phyloP scores from a whole-genome alignment of 176 grass and related monocot genomes.

The Alopecurus myosuroides region DNA sequence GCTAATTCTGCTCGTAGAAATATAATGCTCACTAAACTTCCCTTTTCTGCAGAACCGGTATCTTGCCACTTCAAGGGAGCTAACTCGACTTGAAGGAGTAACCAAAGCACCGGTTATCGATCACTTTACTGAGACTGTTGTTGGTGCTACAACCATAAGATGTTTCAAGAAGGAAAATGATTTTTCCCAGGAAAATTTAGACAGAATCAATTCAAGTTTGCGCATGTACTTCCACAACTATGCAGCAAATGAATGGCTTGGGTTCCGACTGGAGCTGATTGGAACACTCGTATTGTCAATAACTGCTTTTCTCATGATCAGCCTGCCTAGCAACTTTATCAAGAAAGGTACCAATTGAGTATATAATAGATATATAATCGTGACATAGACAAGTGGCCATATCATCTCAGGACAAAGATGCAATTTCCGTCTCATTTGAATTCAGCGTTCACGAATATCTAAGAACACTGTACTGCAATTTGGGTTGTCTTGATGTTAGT shows the following conservation, averaged over 20 bases:
- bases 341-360: slow-evolving; percentile 55
- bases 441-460: neutral
- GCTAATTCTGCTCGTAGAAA: neutral
- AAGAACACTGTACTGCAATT: neutral
- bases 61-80: slow-evolving; percentile 70
- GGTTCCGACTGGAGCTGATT: slow-evolving; percentile 84
- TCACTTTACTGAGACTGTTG: slow-evolving; percentile 84
- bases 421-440: neutral
- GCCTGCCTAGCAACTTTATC: slow-evolving; percentile 76
- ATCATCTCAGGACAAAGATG: neutral
- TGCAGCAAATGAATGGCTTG: slow-evolving; percentile 84
- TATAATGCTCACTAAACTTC: neutral
- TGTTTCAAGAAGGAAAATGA: slow-evolving; percentile 74
- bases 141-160: slow-evolving; percentile 66
- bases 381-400: neutral
- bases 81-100: slow-evolving; percentile 76
- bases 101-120: slow-evolving; percentile 84
- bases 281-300: slow-evolving; percentile 69
- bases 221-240: slow-evolving; percentile 94
- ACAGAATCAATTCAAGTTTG: slow-evolving; percentile 75
- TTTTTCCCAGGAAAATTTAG: slow-evolving; percentile 60
- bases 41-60: slow-evolving; percentile 49
- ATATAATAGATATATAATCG: neutral
- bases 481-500: neutral
- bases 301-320: slow-evolving; percentile 88